Evolutionary conservation across 2,329 filamentous ascomycete genomes (phyloP).

Genomic region (Fusarium annulatum): DNA sequence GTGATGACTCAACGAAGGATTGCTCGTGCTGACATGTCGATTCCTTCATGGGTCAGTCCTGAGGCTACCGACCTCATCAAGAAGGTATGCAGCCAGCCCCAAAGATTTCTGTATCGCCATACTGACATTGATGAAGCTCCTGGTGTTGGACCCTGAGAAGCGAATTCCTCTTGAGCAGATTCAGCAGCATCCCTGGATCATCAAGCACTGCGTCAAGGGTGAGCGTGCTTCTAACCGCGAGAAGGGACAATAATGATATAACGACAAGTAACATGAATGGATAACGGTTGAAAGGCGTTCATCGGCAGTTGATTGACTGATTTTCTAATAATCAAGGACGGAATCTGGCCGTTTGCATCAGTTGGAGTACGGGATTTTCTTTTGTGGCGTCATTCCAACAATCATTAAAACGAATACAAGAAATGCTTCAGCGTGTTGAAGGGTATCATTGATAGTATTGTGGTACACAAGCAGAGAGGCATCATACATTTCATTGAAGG

Average conservation of each 20-base stretch:
- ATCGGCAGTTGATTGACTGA: constrained; percentile 26
- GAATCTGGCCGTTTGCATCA: constrained; percentile 46
- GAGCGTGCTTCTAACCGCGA: constrained; percentile 64
- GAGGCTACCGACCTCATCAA: constrained; percentile 95
- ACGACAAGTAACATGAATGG: constrained; percentile 30
- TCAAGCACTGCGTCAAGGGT: constrained; percentile 89
- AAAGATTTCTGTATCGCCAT: not conserved
- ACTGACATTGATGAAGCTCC: constrained; percentile 66
- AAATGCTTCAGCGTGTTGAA: constrained; percentile 22
- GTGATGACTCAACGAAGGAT: constrained; percentile 95
- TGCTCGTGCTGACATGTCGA: constrained; percentile 87
- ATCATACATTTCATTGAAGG: constrained; percentile 20
- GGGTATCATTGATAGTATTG: constrained; percentile 45
- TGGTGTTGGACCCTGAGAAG: constrained; percentile 94
- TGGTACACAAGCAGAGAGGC: constrained; percentile 30
- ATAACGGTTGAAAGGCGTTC: constrained; percentile 37
- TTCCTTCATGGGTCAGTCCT: constrained; percentile 88
- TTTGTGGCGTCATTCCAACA: constrained; percentile 32
- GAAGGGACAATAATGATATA: constrained; percentile 48
- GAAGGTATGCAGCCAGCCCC: constrained; percentile 66
- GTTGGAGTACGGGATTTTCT: constrained; percentile 44
- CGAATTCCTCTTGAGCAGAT: constrained; percentile 90
- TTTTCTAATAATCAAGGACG: constrained; percentile 24
- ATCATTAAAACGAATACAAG: constrained; percentile 25
- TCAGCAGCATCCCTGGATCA: constrained; percentile 91